phyloP scores from a whole-genome alignment of 495 filamentous ascomycete species.

The Aspergillus leporis region DNA sequence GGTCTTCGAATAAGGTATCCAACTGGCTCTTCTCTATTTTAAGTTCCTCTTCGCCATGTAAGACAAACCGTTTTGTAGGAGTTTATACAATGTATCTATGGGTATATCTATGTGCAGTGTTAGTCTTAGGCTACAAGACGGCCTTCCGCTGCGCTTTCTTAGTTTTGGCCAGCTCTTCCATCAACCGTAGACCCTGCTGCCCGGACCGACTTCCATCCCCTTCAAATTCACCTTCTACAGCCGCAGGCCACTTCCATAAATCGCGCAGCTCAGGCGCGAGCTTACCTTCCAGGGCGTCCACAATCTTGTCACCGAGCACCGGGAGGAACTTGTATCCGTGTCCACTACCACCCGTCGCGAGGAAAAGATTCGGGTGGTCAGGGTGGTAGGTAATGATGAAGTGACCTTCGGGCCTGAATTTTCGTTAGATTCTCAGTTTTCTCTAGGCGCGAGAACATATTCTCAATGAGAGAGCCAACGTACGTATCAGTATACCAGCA shows the following conservation, averaged over 20 bases:
- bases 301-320: constrained; percentile 76
- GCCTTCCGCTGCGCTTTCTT: constrained; percentile 28
- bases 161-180: constrained; percentile 44
- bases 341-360: constrained; percentile 83
- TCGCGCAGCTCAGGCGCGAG: constrained; percentile 56
- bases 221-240: constrained; percentile 34
- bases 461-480: constrained; percentile 13
- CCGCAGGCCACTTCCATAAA: constrained; percentile 69
- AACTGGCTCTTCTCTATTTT: too few relatives aligned
- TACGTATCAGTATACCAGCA: constrained; percentile 91
- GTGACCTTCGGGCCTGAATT: constrained; percentile 60
- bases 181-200: constrained; percentile 31
- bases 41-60: background rate
- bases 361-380: constrained; percentile 62
- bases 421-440: background rate
- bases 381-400: constrained; percentile 83
- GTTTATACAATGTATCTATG: background rate
- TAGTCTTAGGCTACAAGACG: constrained; percentile 20
- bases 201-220: constrained; percentile 53
- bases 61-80: background rate
- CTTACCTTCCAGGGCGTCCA: constrained; percentile 61
- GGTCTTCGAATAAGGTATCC: too few relatives aligned
- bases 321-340: constrained; percentile 92
- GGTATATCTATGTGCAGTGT: constrained; percentile 3
- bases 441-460: background rate